phyloP scores from a whole-genome alignment of 352 stramenopile species.

The Pythium diclinum region DNA sequence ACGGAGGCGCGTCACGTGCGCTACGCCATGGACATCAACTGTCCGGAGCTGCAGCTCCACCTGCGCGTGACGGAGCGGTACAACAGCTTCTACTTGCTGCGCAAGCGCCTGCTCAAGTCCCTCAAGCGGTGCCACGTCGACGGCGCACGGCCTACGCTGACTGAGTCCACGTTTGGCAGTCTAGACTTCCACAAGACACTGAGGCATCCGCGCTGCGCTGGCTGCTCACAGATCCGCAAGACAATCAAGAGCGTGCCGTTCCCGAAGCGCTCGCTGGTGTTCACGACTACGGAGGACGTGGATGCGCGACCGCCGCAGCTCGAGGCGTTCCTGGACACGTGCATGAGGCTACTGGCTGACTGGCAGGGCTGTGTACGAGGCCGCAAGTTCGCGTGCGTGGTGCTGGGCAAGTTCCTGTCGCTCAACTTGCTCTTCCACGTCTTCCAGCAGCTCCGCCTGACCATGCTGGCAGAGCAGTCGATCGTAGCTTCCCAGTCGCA shows the following conservation, averaged over 20 bases:
- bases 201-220: constrained; percentile 29
- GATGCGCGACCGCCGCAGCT: constrained; percentile 45
- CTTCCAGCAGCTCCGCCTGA: constrained; percentile 19
- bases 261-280: constrained; percentile 43
- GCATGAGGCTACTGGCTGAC: constrained; percentile 32
- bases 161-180: constrained; percentile 6
- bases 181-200: constrained; percentile 7
- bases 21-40: constrained; percentile 61
- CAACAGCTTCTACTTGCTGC: constrained; percentile 50
- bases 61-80: constrained; percentile 56
- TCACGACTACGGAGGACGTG: constrained; percentile 46
- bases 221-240: constrained; percentile 37
- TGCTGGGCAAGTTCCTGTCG: constrained; percentile 53
- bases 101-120: constrained; percentile 43
- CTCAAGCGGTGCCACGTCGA: constrained; percentile 40
- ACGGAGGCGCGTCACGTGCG: constrained; percentile 50
- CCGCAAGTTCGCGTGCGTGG: constrained; percentile 34
- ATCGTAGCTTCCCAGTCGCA: neutral
- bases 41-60: constrained; percentile 42
- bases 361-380: constrained; percentile 55
- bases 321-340: constrained; percentile 48
- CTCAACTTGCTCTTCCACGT: constrained; percentile 39
- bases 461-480: constrained; percentile 1
- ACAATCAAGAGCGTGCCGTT: constrained; percentile 44
- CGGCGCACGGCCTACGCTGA: constrained; percentile 15